Base-by-base conservation (phyloP, 2,329 filamentous ascomycete genomes). In the Fusarium equiseti region DNA sequence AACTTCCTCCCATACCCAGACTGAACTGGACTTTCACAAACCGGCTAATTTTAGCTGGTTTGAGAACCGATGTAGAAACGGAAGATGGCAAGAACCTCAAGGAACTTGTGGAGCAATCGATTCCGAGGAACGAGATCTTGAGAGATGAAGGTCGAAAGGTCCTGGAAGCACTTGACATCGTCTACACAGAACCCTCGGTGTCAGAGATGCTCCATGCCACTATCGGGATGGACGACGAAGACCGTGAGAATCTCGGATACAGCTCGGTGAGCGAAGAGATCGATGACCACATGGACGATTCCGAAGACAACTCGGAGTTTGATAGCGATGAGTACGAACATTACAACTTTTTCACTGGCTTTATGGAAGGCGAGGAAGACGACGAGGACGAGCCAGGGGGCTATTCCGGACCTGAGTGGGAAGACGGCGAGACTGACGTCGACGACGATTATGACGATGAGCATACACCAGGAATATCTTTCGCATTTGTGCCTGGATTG, bases 11-110 rank as follows among this genome's bases (percentile, higher is more conserved):
- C n/a, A 40, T 54, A 13, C 71, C 74, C 15, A 63, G 63, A 40
- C n/a, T 76, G 46, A 75, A 76, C 59, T 76, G 74, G 74, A 74
- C 66, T 32, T 72, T 74, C 45, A 70, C 70, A 20, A 67, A 66
- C 20, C 73, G 70, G 3, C 46, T 76, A 22, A 66, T 76, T 20
- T 60, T 48, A 20, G 74, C 73, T 20, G 74, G 74, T 8, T 50
- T 76, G 31, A 64, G 73, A 50, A 75, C 73, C n/a, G 74, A 76
- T 38, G 66, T 76, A 12, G 59, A 63, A 52, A 66, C 73, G 12
- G 32, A 56, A 11, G 73, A 76, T 50, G 73, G 63, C 13, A 53
- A 62, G 22, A 52, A 63, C 18, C 42, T 76, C 9, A 76, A 68
- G 60, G 55, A 70, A 38, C 53, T 76, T 6, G 68, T 76, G 49